Percentiles rank a stretch among this genome's conserved stretches.
These are phyloP conservation scores for Aurinia saxatilis DNA, from an alignment of 345 rosid species.

Conservation along the genomic window DNA sequence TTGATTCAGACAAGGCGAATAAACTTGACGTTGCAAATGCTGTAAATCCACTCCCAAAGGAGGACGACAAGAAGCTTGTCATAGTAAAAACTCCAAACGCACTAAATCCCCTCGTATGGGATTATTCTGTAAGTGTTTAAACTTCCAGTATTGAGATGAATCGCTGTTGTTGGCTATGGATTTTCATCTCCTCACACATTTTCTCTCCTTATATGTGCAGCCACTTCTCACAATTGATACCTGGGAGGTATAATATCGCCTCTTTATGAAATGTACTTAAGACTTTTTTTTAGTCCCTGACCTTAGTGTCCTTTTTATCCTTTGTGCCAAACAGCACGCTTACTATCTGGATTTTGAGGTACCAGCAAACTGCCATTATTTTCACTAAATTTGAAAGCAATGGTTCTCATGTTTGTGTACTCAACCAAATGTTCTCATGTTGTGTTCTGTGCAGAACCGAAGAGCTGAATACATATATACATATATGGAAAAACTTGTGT, in stretches of 20 bases:
- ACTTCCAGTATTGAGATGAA: background rate
- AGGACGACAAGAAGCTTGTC: slow-evolving; percentile 73
- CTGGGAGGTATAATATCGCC: slow-evolving; percentile 68
- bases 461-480: slow-evolving; percentile 57
- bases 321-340: slow-evolving; percentile 57
- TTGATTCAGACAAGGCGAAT: slow-evolving; percentile 63
- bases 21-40: slow-evolving; percentile 64
- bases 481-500: slow-evolving; percentile 77
- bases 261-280: background rate
- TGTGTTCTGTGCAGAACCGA: slow-evolving; percentile 40
- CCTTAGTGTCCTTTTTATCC: background rate
- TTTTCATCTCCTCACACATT: background rate
- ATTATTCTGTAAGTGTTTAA: slow-evolving; percentile 55
- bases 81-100: slow-evolving; percentile 87
- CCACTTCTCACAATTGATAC: slow-evolving; percentile 89
- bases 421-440: too few relatives aligned
- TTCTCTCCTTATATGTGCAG: slow-evolving; percentile 43
- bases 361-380: background rate
- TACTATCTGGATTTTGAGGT: slow-evolving; percentile 96
- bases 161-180: background rate
- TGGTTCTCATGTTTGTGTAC: background rate
- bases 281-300: slow-evolving; percentile 13
- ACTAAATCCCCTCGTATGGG: slow-evolving; percentile 93
- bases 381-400: background rate
- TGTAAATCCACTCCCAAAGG: slow-evolving; percentile 55